Evolutionary conservation across 83 land plant genomes (phyloP), one percentile per base, ranked within the genome.

Genomic region (Thuja plicata): DNA sequence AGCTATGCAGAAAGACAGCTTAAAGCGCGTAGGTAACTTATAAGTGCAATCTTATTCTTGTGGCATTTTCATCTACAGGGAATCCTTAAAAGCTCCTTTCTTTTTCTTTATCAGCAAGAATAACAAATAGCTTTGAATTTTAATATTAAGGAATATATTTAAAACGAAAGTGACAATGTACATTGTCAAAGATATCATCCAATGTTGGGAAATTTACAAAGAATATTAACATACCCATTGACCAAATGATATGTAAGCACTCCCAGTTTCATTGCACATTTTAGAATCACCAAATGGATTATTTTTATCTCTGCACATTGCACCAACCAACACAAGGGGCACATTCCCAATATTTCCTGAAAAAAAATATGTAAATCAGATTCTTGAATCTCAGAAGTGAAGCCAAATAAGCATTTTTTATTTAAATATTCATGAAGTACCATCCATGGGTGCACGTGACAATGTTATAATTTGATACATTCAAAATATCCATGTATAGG

Each of bases 261-360:
- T 87, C 35, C 88, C 92, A 13, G 45, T 81, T 16, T 83, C 74
- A 87, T 89, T 89, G 92, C 93, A 92, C 24, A 73, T 89, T 46
- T 62, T 50, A 17, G 89, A 50, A 82, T 89, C 82, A 48, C 93
- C 93, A 87, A 92, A 92, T 73, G 93, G 93, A 84, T 92, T 92
- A 35, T 86, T 85, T 16, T 71, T 50, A 30, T 89, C 93, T 57
- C 89, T 76, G 85, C 93, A 92, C 48, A 92, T 86, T 8, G 93
- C 90, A 35, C 87, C 90, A 57, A 92, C 71, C 38, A 92, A 80
- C 87, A 92, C 93, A 50, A 92, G 92, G 1, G 93, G 93, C n/a
- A 92, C 92, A 60, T 92, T 92, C 74, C 93, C 93, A 87, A 92
- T 92, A 48, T 92, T 92, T 43, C 93, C 93, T 92, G 92, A 45